Evolutionary conservation across 164 flowering plant genomes (phyloP).

Genomic region (Stephania yunnanensis): DNA sequence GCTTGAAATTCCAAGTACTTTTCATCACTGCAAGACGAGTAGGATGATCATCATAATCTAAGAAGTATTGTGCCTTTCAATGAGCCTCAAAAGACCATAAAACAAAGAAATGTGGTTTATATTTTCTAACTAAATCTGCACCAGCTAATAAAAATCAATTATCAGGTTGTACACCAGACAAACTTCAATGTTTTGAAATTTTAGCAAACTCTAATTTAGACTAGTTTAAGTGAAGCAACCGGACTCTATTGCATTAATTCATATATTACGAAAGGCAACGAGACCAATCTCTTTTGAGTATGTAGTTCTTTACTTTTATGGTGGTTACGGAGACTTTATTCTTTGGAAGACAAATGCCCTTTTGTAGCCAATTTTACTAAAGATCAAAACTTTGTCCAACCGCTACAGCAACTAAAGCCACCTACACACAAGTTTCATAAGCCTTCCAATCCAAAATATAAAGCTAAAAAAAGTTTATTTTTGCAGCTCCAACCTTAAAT

Average conservation of each 20-base stretch:
- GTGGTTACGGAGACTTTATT: background rate
- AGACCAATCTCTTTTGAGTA: background rate
- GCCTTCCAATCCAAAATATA: no score
- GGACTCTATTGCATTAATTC: background rate
- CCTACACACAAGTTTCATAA: no score
- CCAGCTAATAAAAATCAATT: background rate
- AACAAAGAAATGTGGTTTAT: background rate
- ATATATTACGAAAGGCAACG: background rate
- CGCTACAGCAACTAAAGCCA: no score
- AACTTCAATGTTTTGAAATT: background rate
- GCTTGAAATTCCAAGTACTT: slow-evolving; percentile 86
- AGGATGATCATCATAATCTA: background rate
- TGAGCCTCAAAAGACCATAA: background rate
- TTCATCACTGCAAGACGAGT: slow-evolving; percentile 69
- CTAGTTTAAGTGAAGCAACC: background rate
- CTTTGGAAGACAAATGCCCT: no score
- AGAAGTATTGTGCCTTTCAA: background rate
- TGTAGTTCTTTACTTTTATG: background rate
- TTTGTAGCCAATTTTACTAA: no score
- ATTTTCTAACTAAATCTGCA: background rate
- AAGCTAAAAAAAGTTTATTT: background rate
- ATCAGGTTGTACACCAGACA: background rate
- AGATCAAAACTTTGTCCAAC: no score
- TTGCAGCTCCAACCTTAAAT: background rate
- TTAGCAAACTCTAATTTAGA: background rate